phyloP scores from a whole-genome alignment of 768 basidiomycete species.

The Boletus pseudopeckii region DNA sequence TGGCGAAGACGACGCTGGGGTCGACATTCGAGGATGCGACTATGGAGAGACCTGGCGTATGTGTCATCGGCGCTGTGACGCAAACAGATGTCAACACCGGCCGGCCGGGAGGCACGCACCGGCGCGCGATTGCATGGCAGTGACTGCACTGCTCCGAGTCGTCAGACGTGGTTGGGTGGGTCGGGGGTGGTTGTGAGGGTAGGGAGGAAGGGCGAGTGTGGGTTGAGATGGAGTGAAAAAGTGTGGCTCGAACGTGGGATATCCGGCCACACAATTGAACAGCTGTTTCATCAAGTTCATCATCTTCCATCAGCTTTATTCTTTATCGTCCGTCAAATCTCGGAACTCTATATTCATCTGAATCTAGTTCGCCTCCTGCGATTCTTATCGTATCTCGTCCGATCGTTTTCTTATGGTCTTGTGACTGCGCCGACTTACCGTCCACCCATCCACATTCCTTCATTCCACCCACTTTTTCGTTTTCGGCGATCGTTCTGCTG shows the following conservation, averaged over 20 bases:
- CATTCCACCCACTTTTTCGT: conserved; percentile 13
- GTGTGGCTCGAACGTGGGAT: conserved; percentile 2
- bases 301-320: conserved; percentile 11
- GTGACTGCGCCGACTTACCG: conserved; percentile 24
- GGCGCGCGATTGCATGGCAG: not conserved
- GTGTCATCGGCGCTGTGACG: conserved; percentile 8
- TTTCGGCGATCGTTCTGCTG: conserved; percentile 6
- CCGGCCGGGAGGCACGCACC: not conserved
- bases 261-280: not conserved
- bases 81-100: conserved; percentile 29
- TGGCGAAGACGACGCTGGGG: conserved; percentile 29
- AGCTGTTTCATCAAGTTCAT: conserved; percentile 4
- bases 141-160: not conserved
- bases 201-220: not conserved
- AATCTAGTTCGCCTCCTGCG: conserved; percentile 10
- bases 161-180: not conserved
- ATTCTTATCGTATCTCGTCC: conserved; percentile 30
- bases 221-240: not conserved
- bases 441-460: conserved; percentile 12
- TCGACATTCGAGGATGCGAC: conserved; percentile 31
- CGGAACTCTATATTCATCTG: conserved; percentile 16
- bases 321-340: conserved; percentile 20
- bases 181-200: not conserved
- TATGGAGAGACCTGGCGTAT: conserved; percentile 10
- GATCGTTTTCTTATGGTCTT: conserved; percentile 31